A percentile compares a stretch with the other conserved stretches of the same genome.
These are phyloP conservation scores for Bonia amplexicaulis DNA, from an alignment of 176 grass and related monocot genomes.

Conservation along the genomic window DNA sequence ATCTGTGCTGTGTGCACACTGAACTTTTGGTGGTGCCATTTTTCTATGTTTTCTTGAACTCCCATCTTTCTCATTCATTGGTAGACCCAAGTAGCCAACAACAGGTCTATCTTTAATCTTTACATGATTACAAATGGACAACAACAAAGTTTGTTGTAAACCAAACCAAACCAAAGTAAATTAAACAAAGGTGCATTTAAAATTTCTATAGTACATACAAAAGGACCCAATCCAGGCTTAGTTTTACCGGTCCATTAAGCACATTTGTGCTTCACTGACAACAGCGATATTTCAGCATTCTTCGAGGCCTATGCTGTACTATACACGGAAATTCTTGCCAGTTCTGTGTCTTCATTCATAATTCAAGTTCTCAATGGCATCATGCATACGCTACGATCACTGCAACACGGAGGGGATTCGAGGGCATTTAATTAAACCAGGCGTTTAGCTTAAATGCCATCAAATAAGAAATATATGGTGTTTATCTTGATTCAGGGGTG, in stretches of 20 bases:
- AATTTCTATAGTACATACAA: neutral
- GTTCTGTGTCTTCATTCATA: neutral
- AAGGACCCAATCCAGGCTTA: neutral
- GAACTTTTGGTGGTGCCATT: neutral
- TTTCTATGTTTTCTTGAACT: neutral
- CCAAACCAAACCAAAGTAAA: conserved; percentile 30
- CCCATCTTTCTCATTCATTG: neutral
- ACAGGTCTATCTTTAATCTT: conserved; percentile 26
- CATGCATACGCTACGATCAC: neutral
- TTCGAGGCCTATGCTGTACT: neutral
- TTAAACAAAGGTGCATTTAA: conserved; percentile 12
- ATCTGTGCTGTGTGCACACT: neutral
- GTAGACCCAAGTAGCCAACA: conserved; percentile 23
- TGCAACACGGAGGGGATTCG: too few relatives aligned
- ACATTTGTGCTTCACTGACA: neutral
- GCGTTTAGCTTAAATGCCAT: too few relatives aligned
- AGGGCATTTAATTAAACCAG: too few relatives aligned
- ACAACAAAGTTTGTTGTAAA: conserved; percentile 8
- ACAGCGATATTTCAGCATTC: neutral
- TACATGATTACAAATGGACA: conserved; percentile 6
- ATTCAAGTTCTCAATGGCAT: neutral
- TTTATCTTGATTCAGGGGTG: too few relatives aligned
- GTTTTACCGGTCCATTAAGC: neutral
- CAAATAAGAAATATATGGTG: too few relatives aligned
- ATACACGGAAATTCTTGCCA: neutral